Conservation (phyloP, 228 moss, liverwort and hornwort genomes). For the Sphagnum magellanicum region DNA sequence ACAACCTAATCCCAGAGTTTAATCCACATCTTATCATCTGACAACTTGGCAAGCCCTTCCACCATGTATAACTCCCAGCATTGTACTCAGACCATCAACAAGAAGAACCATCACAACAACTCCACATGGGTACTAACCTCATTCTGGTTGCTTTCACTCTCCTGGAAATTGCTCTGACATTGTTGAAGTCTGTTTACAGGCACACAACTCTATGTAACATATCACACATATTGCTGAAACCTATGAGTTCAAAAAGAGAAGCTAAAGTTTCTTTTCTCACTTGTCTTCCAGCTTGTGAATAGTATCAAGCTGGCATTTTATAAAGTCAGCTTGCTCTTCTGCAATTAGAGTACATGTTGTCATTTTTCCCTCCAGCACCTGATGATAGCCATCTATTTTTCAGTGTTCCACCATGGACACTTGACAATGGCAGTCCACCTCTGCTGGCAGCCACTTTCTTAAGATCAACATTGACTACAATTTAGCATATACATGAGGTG, state of each 20-base stretch:
- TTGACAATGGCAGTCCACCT: too few relatives aligned
- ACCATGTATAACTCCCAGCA: constrained; percentile 4
- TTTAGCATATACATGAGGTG: neutral
- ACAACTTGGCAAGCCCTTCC: neutral
- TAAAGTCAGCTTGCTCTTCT: constrained; percentile 23
- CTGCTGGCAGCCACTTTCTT: too few relatives aligned
- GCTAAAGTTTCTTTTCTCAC: constrained; percentile 5
- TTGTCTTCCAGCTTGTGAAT: constrained; percentile 18
- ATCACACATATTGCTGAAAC: too few relatives aligned
- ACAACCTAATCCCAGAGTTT: too few relatives aligned
- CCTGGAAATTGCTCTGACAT: constrained; percentile 13
- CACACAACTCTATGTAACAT: neutral
- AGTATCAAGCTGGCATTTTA: constrained; percentile 23
- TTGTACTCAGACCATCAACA: constrained; percentile 4
- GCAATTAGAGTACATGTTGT: constrained; percentile 18
- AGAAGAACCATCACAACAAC: neutral
- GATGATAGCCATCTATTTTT: neutral
- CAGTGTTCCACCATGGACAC: too few relatives aligned
- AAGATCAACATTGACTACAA: accelerated
- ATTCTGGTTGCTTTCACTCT: constrained; percentile 16
- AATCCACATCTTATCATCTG: neutral
- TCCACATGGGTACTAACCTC: constrained; percentile 14
- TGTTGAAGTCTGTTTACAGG: constrained; percentile 9
- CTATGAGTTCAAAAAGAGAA: neutral
- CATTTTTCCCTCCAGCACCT: constrained; percentile 26